Base-by-base conservation (phyloP, 1,284 basidiomycete genomes). In the Rhodotorula sp. region DNA sequence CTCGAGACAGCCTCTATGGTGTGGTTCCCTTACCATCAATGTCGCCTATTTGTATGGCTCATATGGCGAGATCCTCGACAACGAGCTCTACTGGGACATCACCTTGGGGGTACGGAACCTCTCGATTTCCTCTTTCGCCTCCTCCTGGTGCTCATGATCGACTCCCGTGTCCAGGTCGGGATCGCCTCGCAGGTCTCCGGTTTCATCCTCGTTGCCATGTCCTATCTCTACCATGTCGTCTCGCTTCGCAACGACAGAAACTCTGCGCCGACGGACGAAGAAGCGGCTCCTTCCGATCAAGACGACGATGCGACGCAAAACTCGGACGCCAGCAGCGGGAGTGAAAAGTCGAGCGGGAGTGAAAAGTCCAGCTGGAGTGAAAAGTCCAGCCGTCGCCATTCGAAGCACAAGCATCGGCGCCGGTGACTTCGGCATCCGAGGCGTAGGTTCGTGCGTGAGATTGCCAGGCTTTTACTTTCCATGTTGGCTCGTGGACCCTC, bases 1-100 rank as follows among this genome's bases (percentile, higher is more conserved):
- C 18, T 6, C 23, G 31, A 0, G 5, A 28, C 49, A 68, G 66
- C 49, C 31, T 18, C 26, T 68, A 10, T 63, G 61, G 61, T 5
- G 15, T 26, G 60, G 47, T 5, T 50, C 31, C 18, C 7, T 67
- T 3, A 50, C 55, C 5, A 58, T 67, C 55, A 62, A 58, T 15
- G 3, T 67, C 48, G 26, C 55, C 18, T 62, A 28, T 55, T 26
- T 57, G 31, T 23, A 50, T 31, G 66, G 66, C n/a, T 60, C 54
- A 6, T 26, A 26, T 26, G 54, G 54, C n/a, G 54, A 55, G 15
- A 28, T 26, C 26, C 16, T 15, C 54, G 26, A 26, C 28, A 28
- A 26, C 26, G 26, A 55, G 26, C 3, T 55, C n/a, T 55, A 55
- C 54, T 55, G 54, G 54, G 28, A 18, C 15, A 16, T 28, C 60